Conservation (phyloP, 2,329 filamentous ascomycete species). For the Talaromyces sp. region DNA sequence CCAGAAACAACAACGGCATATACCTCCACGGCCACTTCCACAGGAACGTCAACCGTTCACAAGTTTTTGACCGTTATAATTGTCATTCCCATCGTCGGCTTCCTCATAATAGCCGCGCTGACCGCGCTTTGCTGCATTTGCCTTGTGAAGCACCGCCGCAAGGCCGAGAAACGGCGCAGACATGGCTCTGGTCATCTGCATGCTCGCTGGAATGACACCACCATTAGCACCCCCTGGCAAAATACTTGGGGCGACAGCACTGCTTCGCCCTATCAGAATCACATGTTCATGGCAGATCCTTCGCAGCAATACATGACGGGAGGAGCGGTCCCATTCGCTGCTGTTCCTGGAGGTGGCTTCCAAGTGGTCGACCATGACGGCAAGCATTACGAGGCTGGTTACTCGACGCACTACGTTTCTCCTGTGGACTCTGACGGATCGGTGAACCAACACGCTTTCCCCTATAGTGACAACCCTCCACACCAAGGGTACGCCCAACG, state of each 20-base stretch:
- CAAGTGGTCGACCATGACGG: slow-evolving; percentile 25
- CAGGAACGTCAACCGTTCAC: slow-evolving; percentile 15
- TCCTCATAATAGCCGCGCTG: slow-evolving; percentile 30
- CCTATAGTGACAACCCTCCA: background rate
- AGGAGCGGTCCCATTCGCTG: background rate
- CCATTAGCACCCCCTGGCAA: slow-evolving; percentile 24
- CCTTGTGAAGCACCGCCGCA: slow-evolving; percentile 38
- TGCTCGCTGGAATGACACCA: slow-evolving; percentile 30
- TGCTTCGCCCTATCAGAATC: slow-evolving; percentile 14
- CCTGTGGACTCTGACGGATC: slow-evolving; percentile 2
- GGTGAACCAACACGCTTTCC: slow-evolving; percentile 3
- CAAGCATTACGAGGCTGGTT: slow-evolving; percentile 18
- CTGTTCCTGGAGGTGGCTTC: slow-evolving; percentile 17
- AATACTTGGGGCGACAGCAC: slow-evolving; percentile 19
- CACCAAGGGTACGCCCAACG: background rate
- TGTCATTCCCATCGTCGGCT: slow-evolving; percentile 38
- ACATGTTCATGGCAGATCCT: slow-evolving; percentile 1
- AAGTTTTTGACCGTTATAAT: slow-evolving; percentile 36
- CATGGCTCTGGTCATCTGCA: slow-evolving; percentile 22
- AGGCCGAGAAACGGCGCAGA: slow-evolving; percentile 23
- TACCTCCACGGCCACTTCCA: slow-evolving; percentile 17
- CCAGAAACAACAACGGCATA: slow-evolving; percentile 22
- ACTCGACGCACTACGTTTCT: slow-evolving; percentile 12
- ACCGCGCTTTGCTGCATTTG: slow-evolving; percentile 35
- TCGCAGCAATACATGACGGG: slow-evolving; percentile 5